Conservation (phyloP, 371 early-diverging fungal species). For the Mucor velutinosus region DNA sequence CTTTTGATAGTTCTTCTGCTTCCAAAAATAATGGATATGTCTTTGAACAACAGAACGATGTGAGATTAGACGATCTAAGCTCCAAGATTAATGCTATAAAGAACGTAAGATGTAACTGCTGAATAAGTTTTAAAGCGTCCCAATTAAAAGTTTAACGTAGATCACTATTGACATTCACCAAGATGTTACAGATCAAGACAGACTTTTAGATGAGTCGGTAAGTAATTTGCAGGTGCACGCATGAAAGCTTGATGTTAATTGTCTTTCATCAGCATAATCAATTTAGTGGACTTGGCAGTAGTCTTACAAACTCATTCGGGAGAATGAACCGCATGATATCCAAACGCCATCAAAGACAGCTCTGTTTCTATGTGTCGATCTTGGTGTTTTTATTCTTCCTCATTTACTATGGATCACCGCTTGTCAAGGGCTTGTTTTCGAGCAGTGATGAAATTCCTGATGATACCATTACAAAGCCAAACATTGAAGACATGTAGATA, state of each 20-base stretch:
- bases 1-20: neutral
- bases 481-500: slow-evolving; percentile 1
- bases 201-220: slow-evolving; percentile 46
- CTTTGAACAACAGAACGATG: slow-evolving; percentile 53
- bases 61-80: slow-evolving; percentile 46
- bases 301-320: slow-evolving; percentile 35
- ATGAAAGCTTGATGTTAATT: neutral
- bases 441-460: neutral
- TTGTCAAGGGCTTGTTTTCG: neutral
- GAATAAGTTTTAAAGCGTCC: neutral
- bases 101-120: slow-evolving; percentile 25
- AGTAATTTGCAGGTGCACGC: neutral
- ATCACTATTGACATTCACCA: slow-evolving; percentile 52
- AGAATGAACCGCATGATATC: slow-evolving; percentile 49
- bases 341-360: slow-evolving; percentile 47
- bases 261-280: slow-evolving; percentile 28
- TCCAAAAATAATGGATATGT: slow-evolving; percentile 33
- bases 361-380: slow-evolving; percentile 40
- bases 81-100: slow-evolving; percentile 46
- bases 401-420: slow-evolving; percentile 35
- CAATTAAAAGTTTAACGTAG: slow-evolving; percentile 9
- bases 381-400: slow-evolving; percentile 32
- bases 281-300: slow-evolving; percentile 40
- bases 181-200: slow-evolving; percentile 47
- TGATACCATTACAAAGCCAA: neutral